These are phyloP conservation scores for Xylariaceae sp. DNA, from an alignment of 2,329 filamentous ascomycete species.

Conservation along the genomic window DNA sequence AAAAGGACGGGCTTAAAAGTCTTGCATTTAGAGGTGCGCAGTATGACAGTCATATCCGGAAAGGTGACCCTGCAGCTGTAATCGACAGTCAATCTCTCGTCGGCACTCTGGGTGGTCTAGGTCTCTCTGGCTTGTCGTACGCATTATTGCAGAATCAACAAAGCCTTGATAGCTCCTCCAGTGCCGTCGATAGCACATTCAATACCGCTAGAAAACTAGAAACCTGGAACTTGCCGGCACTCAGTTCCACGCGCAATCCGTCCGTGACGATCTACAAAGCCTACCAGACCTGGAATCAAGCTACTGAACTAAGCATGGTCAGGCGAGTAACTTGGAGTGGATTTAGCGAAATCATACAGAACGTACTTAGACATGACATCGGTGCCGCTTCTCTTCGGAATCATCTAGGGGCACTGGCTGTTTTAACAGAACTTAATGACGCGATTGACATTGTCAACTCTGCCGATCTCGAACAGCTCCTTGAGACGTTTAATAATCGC, in stretches of 20 bases:
- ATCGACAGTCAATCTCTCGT: conserved; percentile 74
- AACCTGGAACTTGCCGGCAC: conserved; percentile 88
- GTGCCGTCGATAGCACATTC: conserved; percentile 75
- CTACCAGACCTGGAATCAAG: conserved; percentile 79
- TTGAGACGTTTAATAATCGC: conserved; percentile 69
- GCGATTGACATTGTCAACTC: conserved; percentile 67
- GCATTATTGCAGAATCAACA: conserved; percentile 75
- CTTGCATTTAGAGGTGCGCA: conserved; percentile 90
- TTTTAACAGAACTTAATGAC: conserved; percentile 83
- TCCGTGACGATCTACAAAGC: conserved; percentile 77
- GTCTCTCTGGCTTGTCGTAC: conserved; percentile 84
- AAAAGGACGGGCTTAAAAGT: conserved; percentile 84
- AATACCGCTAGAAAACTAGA: conserved; percentile 82
- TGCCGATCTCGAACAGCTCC: conserved; percentile 65
- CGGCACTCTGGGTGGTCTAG: conserved; percentile 78
- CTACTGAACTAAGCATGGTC: conserved; percentile 61
- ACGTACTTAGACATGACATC: conserved; percentile 56
- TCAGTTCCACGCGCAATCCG: conserved; percentile 66
- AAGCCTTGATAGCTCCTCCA: conserved; percentile 61
- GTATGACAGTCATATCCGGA: conserved; percentile 83
- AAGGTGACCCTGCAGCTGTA: conserved; percentile 59
- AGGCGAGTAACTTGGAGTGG: conserved; percentile 67
- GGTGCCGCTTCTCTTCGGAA: conserved; percentile 60
- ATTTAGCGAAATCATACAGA: conserved; percentile 65
- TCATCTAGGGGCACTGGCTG: conserved; percentile 69